phyloP scores from a whole-genome alignment of 257 asterid genomes.

The Echites panduratus region DNA sequence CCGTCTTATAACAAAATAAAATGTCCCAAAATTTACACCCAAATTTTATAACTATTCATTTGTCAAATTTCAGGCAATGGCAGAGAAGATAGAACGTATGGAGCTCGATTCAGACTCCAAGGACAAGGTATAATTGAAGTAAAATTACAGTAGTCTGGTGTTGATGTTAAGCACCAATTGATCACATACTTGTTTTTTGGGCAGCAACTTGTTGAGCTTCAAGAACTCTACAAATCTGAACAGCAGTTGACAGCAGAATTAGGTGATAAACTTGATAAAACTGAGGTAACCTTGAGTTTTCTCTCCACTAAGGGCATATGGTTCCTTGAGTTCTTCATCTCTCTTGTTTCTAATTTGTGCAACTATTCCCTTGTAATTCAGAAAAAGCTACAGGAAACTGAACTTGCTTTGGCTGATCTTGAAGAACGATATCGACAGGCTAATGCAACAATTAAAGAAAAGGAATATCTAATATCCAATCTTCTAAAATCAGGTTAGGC shows the following conservation, averaged over 20 bases:
- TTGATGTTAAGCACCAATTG: not conserved
- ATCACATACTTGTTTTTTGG: slow-evolving; percentile 15
- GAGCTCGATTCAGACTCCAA: slow-evolving; percentile 83
- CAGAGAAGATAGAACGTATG: slow-evolving; percentile 92
- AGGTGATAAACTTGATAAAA: slow-evolving; percentile 73
- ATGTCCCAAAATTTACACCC: slow-evolving; percentile 11
- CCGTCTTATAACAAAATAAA: slow-evolving; percentile 11
- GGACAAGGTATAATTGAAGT: slow-evolving; percentile 61
- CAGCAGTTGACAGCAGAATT: slow-evolving; percentile 70
- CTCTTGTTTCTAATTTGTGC: slow-evolving; percentile 17
- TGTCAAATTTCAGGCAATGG: slow-evolving; percentile 61
- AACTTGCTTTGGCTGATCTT: slow-evolving; percentile 76
- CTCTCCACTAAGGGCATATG: not conserved
- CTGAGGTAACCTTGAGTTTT: slow-evolving; percentile 39
- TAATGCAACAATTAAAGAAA: slow-evolving; percentile 83
- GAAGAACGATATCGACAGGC: slow-evolving; percentile 90
- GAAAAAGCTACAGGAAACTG: slow-evolving; percentile 89
- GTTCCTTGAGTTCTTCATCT: slow-evolving; percentile 1
- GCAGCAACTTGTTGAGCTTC: slow-evolving; percentile 88
- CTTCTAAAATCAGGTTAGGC: slow-evolving; percentile 88
- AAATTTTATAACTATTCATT: slow-evolving; percentile 6
- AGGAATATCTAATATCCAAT: slow-evolving; percentile 82
- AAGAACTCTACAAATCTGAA: slow-evolving; percentile 72
- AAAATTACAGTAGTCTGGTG: not conserved
- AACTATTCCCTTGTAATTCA: slow-evolving; percentile 36